These are phyloP conservation scores for Diplocarpon rosae DNA, from an alignment of 2,329 filamentous ascomycete species.

Conservation along the genomic window DNA sequence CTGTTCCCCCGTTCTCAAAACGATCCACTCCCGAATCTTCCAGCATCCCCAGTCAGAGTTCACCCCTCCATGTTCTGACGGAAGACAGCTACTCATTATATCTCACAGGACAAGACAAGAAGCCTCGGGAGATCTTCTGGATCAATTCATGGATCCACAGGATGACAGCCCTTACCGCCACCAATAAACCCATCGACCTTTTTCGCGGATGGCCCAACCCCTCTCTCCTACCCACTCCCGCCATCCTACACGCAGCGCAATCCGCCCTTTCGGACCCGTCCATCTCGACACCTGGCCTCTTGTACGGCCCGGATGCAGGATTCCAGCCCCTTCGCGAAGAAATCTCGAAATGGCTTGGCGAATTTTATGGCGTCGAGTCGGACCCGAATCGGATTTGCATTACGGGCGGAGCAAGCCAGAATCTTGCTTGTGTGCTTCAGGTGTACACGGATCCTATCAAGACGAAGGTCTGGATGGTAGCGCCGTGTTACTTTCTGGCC, in stretches of 20 bases:
- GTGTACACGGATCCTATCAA: constrained; percentile 70
- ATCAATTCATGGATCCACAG: neutral
- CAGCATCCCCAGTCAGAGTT: neutral
- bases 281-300: constrained; percentile 52
- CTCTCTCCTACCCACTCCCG: constrained; percentile 28
- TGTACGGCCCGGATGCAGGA: constrained; percentile 72
- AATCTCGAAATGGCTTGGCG: constrained; percentile 61
- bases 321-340: constrained; percentile 57
- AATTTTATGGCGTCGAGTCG: constrained; percentile 28
- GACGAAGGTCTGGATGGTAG: constrained; percentile 72
- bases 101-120: no score
- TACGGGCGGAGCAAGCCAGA: constrained; percentile 78
- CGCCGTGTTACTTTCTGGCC: constrained; percentile 75
- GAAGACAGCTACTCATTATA: no score
- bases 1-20: neutral
- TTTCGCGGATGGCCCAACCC: constrained; percentile 55
- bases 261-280: constrained; percentile 48
- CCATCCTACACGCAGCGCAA: constrained; percentile 33
- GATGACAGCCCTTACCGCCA: constrained; percentile 4
- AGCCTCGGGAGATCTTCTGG: no score
- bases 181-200: constrained; percentile 40
- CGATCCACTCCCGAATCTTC: neutral
- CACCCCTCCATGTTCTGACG: neutral
- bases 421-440: constrained; percentile 63
- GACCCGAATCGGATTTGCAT: constrained; percentile 57